These are phyloP conservation scores for Zasmidium cellare DNA, from an alignment of 2,329 filamentous ascomycete genomes.

Conservation along the genomic window DNA sequence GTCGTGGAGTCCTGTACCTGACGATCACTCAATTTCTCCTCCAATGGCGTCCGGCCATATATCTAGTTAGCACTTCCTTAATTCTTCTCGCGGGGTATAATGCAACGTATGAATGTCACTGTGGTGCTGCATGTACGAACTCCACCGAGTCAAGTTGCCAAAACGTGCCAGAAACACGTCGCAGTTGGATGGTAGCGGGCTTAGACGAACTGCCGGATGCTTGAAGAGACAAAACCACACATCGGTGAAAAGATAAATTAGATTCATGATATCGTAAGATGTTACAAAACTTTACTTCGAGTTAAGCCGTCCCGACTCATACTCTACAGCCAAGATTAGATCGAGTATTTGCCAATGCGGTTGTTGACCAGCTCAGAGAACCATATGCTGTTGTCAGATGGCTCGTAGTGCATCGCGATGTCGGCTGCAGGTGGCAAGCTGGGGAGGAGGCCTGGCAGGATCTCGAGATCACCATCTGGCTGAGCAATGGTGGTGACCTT, in stretches of 20 bases:
- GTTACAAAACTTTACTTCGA: too few relatives aligned
- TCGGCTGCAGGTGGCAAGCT: slow-evolving; percentile 20
- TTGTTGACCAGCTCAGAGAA: slow-evolving; percentile 22
- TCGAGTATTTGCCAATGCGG: slow-evolving; percentile 17
- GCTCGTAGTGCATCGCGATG: slow-evolving; percentile 22
- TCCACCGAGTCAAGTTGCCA: background rate
- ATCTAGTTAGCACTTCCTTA: background rate
- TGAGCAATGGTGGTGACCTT: slow-evolving; percentile 20
- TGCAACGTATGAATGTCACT: background rate
- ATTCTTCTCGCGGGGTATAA: background rate
- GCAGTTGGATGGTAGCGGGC: too few relatives aligned
- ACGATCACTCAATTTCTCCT: background rate
- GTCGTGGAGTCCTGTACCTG: background rate
- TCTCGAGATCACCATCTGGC: slow-evolving; percentile 11
- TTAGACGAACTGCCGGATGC: too few relatives aligned
- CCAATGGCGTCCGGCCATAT: background rate
- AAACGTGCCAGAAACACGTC: too few relatives aligned
- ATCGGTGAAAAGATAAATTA: too few relatives aligned
- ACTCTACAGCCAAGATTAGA: background rate
- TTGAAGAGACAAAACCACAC: too few relatives aligned
- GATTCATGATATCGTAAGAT: too few relatives aligned
- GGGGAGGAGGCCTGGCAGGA: slow-evolving; percentile 15
- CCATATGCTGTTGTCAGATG: slow-evolving; percentile 18
- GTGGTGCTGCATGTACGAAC: background rate
- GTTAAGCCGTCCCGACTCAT: background rate